phyloP scores from a whole-genome alignment of 1,284 basidiomycete genomes.

The Papiliotrema laurentii region DNA sequence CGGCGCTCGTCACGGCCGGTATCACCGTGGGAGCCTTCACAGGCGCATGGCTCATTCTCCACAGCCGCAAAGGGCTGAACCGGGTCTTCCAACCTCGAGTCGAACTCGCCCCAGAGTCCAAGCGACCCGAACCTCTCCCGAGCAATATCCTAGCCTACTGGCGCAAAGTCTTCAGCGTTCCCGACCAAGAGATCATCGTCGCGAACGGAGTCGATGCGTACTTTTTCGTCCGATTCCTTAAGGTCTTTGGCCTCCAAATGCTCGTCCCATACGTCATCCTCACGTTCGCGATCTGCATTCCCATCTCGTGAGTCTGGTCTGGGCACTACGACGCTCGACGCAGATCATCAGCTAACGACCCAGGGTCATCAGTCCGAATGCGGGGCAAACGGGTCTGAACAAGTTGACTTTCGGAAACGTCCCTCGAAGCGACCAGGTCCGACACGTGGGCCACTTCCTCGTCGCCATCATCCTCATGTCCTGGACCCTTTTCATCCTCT shows the following conservation, averaged over 20 bases:
- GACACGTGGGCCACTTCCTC: slow-evolving; percentile 72
- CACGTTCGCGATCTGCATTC: slow-evolving; percentile 51
- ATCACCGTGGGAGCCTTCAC: slow-evolving; percentile 38
- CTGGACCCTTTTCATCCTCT: slow-evolving; percentile 81
- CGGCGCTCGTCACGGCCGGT: slow-evolving; percentile 41
- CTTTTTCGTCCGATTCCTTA: slow-evolving; percentile 33
- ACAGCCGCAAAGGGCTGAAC: slow-evolving; percentile 25
- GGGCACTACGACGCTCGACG: too few species aligned
- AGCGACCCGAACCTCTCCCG: slow-evolving; percentile 31
- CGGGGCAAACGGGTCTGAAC: slow-evolving; percentile 61
- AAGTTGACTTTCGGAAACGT: slow-evolving; percentile 80
- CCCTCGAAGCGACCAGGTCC: slow-evolving; percentile 50
- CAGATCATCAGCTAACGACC: too few species aligned
- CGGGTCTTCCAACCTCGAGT: slow-evolving; percentile 42
- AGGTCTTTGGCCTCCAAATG: slow-evolving; percentile 56
- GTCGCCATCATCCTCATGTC: slow-evolving; percentile 69
- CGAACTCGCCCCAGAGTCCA: slow-evolving; percentile 36
- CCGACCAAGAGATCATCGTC: slow-evolving; percentile 29
- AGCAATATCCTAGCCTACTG: slow-evolving; percentile 28
- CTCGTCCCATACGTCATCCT: slow-evolving; percentile 69
- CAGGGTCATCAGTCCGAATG: slow-evolving; percentile 47
- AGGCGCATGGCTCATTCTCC: slow-evolving; percentile 34
- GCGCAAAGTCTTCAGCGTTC: slow-evolving; percentile 32
- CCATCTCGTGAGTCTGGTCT: slow-evolving; percentile 30
- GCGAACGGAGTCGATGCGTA: slow-evolving; percentile 48